A percentile compares a stretch with the other conserved stretches of the same genome.
phyloP scores from a whole-genome alignment of 331 rosid species.

The Saraca asoca region DNA sequence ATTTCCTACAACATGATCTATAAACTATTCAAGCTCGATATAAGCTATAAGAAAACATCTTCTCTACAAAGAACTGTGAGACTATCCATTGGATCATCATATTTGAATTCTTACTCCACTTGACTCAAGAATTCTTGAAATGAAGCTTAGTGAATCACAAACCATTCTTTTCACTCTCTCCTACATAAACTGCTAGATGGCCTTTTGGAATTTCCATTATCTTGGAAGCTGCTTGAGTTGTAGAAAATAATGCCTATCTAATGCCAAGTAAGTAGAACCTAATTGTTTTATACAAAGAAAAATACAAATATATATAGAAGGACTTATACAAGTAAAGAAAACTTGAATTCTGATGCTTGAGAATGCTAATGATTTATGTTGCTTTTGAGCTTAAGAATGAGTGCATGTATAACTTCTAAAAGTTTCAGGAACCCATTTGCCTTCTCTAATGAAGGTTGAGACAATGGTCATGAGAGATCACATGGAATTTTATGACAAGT shows the following conservation, averaged over 20 bases:
- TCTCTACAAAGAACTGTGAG: slow-evolving; percentile 43
- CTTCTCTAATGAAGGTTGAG: no score
- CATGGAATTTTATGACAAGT: no score
- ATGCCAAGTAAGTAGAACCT: slow-evolving; percentile 23
- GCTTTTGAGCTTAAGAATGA: no score
- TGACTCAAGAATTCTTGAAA: slow-evolving; percentile 34
- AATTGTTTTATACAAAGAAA: slow-evolving; percentile 8
- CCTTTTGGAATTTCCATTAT: slow-evolving; percentile 26
- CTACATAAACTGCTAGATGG: slow-evolving; percentile 30
- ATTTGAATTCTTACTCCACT: slow-evolving; percentile 39
- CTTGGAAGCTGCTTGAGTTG: slow-evolving; percentile 18
- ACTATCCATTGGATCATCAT: slow-evolving; percentile 40
- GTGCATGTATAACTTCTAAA: no score
- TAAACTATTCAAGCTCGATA: slow-evolving; percentile 22
- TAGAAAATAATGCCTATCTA: not conserved
- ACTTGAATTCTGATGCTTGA: no score
- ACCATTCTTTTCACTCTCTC: slow-evolving; percentile 30
- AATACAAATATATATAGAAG: no score
- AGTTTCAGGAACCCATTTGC: no score
- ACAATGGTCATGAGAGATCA: no score
- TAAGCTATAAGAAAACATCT: slow-evolving; percentile 32
- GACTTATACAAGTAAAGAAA: no score
- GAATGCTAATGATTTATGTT: no score
- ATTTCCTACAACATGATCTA: not conserved
- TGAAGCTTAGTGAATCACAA: slow-evolving; percentile 32